phyloP scores from a whole-genome alignment of 768 basidiomycete species.

The Termitomyces sp. region DNA sequence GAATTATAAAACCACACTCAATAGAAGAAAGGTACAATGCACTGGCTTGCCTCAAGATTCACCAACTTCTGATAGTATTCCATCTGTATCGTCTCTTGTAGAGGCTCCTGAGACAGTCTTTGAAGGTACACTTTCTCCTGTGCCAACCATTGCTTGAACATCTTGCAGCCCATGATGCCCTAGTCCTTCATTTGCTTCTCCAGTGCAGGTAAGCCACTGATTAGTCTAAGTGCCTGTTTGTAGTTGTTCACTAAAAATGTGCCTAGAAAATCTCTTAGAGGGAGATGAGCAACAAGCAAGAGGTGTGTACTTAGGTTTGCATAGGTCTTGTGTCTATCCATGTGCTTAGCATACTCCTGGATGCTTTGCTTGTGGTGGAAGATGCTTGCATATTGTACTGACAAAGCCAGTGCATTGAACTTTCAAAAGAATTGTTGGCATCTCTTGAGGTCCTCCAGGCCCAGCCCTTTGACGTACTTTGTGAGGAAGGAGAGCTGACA shows the following conservation, averaged over 20 bases:
- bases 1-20: background rate
- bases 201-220: too few relatives aligned
- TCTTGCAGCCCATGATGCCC: background rate
- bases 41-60: background rate
- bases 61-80: background rate
- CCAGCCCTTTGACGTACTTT: slow-evolving; percentile 22
- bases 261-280: too few relatives aligned
- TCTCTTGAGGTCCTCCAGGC: slow-evolving; percentile 27
- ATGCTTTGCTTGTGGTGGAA: slow-evolving; percentile 27
- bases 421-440: slow-evolving; percentile 23
- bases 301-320: slow-evolving; percentile 11
- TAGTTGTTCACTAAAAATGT: too few relatives aligned
- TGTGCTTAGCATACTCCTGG: slow-evolving; percentile 12
- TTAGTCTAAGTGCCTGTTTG: too few relatives aligned
- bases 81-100: background rate
- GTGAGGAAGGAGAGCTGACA: slow-evolving; percentile 19
- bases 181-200: slow-evolving; percentile 2
- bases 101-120: too few relatives aligned
- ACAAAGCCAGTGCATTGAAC: slow-evolving; percentile 22
- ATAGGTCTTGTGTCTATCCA: slow-evolving; percentile 7
- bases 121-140: too few relatives aligned
- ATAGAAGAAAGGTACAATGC: background rate
- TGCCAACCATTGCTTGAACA: background rate
- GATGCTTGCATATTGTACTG: slow-evolving; percentile 10
- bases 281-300: too few relatives aligned